Conservation (phyloP, 2,329 filamentous ascomycete genomes). For the Scopulariopsis brevicaulis region DNA sequence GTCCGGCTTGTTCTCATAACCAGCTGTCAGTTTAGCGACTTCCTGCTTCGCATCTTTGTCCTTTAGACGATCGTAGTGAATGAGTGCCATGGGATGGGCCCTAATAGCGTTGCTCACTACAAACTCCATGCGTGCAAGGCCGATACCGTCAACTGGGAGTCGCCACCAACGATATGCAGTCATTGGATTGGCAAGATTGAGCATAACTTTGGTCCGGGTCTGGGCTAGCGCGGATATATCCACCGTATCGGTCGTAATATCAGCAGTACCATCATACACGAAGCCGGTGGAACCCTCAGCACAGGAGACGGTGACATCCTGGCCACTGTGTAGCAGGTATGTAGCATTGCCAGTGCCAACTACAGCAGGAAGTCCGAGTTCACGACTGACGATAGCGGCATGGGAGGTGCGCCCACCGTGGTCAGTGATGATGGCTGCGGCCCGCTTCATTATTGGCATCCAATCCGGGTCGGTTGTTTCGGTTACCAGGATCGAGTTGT, state of each 20-base stretch:
- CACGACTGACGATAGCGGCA: slow-evolving; percentile 26
- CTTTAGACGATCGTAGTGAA: slow-evolving; percentile 18
- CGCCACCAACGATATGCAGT: slow-evolving; percentile 26
- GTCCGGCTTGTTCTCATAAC: slow-evolving; percentile 20
- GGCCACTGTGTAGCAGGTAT: slow-evolving; percentile 21
- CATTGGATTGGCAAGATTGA: slow-evolving; percentile 23
- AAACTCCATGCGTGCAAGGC: slow-evolving; percentile 26
- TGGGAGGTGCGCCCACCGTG: slow-evolving; percentile 24
- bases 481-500: slow-evolving; percentile 21
- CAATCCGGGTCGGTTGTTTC: slow-evolving; percentile 23
- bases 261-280: slow-evolving; percentile 21
- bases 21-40: slow-evolving; percentile 16
- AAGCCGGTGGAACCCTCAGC: slow-evolving; percentile 23
- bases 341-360: slow-evolving; percentile 23
- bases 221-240: slow-evolving; percentile 14
- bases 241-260: slow-evolving; percentile 18
- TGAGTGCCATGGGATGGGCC: slow-evolving; percentile 23
- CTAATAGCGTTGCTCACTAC: slow-evolving; percentile 23
- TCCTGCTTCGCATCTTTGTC: slow-evolving; percentile 13
- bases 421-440: slow-evolving; percentile 23
- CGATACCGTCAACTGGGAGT: slow-evolving; percentile 23
- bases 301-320: slow-evolving; percentile 24
- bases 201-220: slow-evolving; percentile 20
- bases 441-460: slow-evolving; percentile 25
- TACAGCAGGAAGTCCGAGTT: slow-evolving; percentile 23